phyloP scores from a whole-genome alignment of 257 asterid genomes.

The Lycium barbarum region DNA sequence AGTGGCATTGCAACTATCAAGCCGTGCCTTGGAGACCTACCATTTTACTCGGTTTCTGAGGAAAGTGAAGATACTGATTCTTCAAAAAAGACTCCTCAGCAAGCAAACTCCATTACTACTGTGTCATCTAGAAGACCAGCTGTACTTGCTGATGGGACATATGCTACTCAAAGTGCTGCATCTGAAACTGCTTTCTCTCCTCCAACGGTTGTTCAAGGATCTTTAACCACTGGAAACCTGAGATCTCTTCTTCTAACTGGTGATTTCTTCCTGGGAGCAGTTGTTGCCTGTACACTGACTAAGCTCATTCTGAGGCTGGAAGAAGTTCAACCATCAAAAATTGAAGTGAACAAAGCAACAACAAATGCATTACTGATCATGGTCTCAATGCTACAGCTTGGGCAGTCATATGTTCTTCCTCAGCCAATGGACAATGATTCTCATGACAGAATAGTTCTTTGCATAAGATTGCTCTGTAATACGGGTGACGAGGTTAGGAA shows the following conservation, averaged over 20 bases:
- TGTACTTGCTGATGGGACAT: slow-evolving; percentile 95
- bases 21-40: slow-evolving; percentile 94
- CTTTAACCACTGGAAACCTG: slow-evolving; percentile 68
- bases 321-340: slow-evolving; percentile 83
- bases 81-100: slow-evolving; percentile 79
- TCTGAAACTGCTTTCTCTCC: slow-evolving; percentile 90
- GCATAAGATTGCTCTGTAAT: slow-evolving; percentile 74
- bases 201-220: slow-evolving; percentile 77
- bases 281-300: slow-evolving; percentile 83
- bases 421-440: slow-evolving; percentile 96
- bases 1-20: slow-evolving; percentile 79
- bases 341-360: slow-evolving; percentile 78
- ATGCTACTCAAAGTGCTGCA: slow-evolving; percentile 98
- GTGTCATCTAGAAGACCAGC: slow-evolving; percentile 92
- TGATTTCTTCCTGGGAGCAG: slow-evolving; percentile 94
- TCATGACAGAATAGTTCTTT: slow-evolving; percentile 77
- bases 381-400: slow-evolving; percentile 90
- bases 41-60: slow-evolving; percentile 80
- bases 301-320: slow-evolving; percentile 83
- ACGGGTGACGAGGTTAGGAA: slow-evolving; percentile 72
- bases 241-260: slow-evolving; percentile 94
- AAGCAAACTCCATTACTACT: slow-evolving; percentile 72
- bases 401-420: slow-evolving; percentile 85
- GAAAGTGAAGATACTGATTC: slow-evolving; percentile 78
- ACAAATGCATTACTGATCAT: slow-evolving; percentile 68